Base-by-base conservation (phyloP, 148 eudicot genomes). In the Pouteria glomerata region DNA sequence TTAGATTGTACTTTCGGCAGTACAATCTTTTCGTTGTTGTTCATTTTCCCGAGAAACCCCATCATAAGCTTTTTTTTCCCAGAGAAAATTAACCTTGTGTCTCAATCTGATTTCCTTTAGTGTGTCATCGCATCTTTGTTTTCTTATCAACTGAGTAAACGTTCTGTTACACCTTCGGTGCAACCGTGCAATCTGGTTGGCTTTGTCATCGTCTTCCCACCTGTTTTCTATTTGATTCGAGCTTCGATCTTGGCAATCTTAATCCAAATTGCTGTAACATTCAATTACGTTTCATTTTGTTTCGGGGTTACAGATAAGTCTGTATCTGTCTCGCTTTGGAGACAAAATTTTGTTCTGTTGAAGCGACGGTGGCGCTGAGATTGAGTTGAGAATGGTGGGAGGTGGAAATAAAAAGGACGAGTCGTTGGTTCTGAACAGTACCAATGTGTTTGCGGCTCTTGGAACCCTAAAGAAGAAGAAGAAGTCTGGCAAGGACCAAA, bases 381-480 rank as follows among this genome's bases (percentile, higher is more conserved):
- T 67, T 31, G 57, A 12, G 35, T 29, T 24, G 50, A 68, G 42
- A 71, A 87, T 87, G 89, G 95, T 83, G 76, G 95, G 91, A 69
- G 89, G 90, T 57, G 85, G 91, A 63, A 82, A 33, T 31, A 76
- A 81, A 66, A 86, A 77, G 74, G 93, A 89, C 45, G 94, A 82
- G 19, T 79, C 91, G 8, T 56, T 88, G 68, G 77, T 85, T 1
- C 76, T 88, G 75, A 93, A 73, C 89, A 90, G 79, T 74, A 83
- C 75, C 76, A 93, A 93, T 70, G 97, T 87, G 30, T 93, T 93
- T 71, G 96, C 98, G 0, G 98, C 97, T 5, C 84, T 93, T 2
- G 96, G 84, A 30, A 85, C 86, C 30, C 76, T 87, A 19, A 87
- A 84, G 84, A 93, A 85, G 92, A 93, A 93, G 89, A 93, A 90